phyloP scores from a whole-genome alignment of 2,329 filamentous ascomycete genomes.

The Aspergillus latus region DNA sequence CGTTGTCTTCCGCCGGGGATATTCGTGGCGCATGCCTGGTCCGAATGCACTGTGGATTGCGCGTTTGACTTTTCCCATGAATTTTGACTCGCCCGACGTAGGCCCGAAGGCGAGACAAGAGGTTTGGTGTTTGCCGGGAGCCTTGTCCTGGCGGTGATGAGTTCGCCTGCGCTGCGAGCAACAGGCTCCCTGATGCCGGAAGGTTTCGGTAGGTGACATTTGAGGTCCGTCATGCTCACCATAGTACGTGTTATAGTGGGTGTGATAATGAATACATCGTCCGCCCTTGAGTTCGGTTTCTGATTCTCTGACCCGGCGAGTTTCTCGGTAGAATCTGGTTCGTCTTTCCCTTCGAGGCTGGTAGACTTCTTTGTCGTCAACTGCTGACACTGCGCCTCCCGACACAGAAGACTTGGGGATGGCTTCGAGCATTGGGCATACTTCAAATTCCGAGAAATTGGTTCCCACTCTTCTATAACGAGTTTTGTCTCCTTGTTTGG shows the following conservation, averaged over 20 bases:
- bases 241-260: constrained; percentile 45
- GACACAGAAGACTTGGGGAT: constrained; percentile 27
- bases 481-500: constrained; percentile 21
- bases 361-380: constrained; percentile 20
- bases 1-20: constrained; percentile 18
- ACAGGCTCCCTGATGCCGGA: constrained; percentile 19
- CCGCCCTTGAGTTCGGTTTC: constrained; percentile 20
- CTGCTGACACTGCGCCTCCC: constrained; percentile 22
- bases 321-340: constrained; percentile 17
- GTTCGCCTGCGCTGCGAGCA: constrained; percentile 26
- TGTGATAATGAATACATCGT: constrained; percentile 40
- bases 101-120: constrained; percentile 27
- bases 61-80: constrained; percentile 26
- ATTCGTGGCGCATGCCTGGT: constrained; percentile 16
- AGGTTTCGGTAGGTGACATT: constrained; percentile 18
- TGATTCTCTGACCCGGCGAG: constrained; percentile 16
- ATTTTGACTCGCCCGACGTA: constrained; percentile 27
- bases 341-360: constrained; percentile 28
- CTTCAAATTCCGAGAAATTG: constrained; percentile 37
- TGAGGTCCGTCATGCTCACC: constrained; percentile 32
- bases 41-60: constrained; percentile 24
- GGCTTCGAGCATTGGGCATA: constrained; percentile 36
- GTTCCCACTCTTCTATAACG: constrained; percentile 30
- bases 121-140: constrained; percentile 19
- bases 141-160: constrained; percentile 26